Conservation (phyloP, 805 yeast species). For the Zygoascus flipseniorum region DNA sequence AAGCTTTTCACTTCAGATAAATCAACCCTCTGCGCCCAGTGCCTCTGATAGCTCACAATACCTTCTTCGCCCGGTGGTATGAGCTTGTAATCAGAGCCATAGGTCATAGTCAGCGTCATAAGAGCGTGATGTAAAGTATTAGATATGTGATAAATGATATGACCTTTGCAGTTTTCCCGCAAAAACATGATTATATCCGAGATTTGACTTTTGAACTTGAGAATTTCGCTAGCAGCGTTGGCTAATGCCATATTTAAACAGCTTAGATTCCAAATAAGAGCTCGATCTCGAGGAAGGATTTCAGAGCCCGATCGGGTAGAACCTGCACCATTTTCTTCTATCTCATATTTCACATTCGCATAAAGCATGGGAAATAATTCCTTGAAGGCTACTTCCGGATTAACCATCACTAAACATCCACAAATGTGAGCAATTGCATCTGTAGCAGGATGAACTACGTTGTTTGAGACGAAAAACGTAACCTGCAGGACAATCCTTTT, state of each 20-base stretch:
- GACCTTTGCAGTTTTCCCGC: slow-evolving; percentile 47
- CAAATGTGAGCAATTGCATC: slow-evolving; percentile 64
- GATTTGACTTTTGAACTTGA: slow-evolving; percentile 39
- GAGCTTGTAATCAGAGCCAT: slow-evolving; percentile 17
- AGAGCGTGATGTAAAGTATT: slow-evolving; percentile 61
- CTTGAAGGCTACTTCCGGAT: slow-evolving; percentile 42
- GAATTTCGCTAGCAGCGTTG: slow-evolving; percentile 48
- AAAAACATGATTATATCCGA: slow-evolving; percentile 37
- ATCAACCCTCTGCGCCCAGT: slow-evolving; percentile 32
- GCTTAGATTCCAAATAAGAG: slow-evolving; percentile 60
- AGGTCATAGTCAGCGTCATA: slow-evolving; percentile 50
- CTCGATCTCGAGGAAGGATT: slow-evolving; percentile 67
- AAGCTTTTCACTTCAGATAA: slow-evolving; percentile 34
- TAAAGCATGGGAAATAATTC: slow-evolving; percentile 38
- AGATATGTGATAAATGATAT: slow-evolving; percentile 53
- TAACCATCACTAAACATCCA: slow-evolving; percentile 61
- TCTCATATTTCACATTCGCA: slow-evolving; percentile 52
- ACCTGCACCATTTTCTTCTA: slow-evolving; percentile 77
- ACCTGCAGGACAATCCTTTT: slow-evolving; percentile 21
- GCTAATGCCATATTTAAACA: slow-evolving; percentile 63
- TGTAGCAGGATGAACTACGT: slow-evolving; percentile 48
- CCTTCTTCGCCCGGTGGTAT: slow-evolving; percentile 9
- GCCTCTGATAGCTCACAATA: slow-evolving; percentile 27
- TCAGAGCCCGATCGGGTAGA: slow-evolving; percentile 54
- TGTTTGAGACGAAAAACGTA: slow-evolving; percentile 47